Conservation (phyloP, 176 grass and related monocot species). For the Zea mays region DNA sequence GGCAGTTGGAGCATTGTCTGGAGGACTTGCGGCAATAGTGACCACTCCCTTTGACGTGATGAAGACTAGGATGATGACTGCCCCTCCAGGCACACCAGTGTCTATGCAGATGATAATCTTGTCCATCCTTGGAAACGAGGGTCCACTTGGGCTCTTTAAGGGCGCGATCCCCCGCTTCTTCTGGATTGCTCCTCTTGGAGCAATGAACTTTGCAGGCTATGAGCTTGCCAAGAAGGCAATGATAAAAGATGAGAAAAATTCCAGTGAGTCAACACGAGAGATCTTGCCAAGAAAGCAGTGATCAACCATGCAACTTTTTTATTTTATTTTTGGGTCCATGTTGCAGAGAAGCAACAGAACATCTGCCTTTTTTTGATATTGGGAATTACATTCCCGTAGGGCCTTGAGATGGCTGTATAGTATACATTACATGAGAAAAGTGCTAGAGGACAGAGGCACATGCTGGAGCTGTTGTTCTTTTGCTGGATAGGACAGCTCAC, state of each 20-base stretch:
- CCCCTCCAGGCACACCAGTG: conserved; percentile 70
- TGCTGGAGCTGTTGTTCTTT: background rate
- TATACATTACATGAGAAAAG: background rate
- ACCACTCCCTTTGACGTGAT: conserved; percentile 97
- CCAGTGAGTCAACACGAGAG: conserved; percentile 17
- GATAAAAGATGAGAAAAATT: conserved; percentile 48
- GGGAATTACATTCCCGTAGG: background rate
- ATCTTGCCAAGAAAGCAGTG: conserved; percentile 89
- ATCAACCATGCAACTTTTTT: conserved; percentile 24
- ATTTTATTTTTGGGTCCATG: background rate
- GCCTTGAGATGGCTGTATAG: conserved; percentile 4
- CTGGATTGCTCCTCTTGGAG: conserved; percentile 91
- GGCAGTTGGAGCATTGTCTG: conserved; percentile 76
- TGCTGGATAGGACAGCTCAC: background rate
- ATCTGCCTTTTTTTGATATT: background rate
- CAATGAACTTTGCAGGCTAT: conserved; percentile 98
- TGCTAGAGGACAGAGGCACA: background rate
- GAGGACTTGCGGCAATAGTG: conserved; percentile 79
- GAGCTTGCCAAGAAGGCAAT: conserved; percentile 94
- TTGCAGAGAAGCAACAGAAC: conserved; percentile 15
- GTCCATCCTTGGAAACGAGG: conserved; percentile 85
- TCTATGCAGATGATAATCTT: conserved; percentile 88
- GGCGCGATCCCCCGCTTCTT: conserved; percentile 88
- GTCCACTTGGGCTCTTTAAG: conserved; percentile 84
- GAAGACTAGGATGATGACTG: conserved; percentile 98